Evolutionary conservation across 148 eudicot species (phyloP), one percentile per base, ranked within the genome.

Genomic region (Silene conica): DNA sequence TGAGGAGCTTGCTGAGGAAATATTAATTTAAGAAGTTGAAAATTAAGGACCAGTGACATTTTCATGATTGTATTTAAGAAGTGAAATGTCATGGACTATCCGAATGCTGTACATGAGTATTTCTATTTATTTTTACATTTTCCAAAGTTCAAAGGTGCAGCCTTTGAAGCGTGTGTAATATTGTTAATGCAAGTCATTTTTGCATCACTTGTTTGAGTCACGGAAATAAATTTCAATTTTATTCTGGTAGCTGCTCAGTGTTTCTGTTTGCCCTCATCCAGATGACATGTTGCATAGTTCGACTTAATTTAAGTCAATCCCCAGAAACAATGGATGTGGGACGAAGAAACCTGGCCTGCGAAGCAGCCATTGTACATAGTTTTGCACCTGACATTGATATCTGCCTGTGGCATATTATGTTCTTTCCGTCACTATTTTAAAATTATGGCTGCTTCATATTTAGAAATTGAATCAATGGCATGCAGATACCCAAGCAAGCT

Each of bases 1-100:
- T 85, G 13, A 87, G 97, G 80, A 86, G 83, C 84, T 70, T 89
- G 74, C 78, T 91, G 61, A 83, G 80, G 73, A 83, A 79, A 80
- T 93, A 88, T 77, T 93, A 41, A 73, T 21, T 60, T 13, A 21
- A 70, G 60, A 46, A 52, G 28, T n/a, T 50, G 7, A 55, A 23
- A 43, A 14, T 38, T 54, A 12, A 10, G 43, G 68, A 25, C 59
- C 25, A 21, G 13, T 64, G 57, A 62, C 26, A 52, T 54, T 16
- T 48, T 38, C 66, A 5, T 55, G 50, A 55, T 18, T 54, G 70
- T 57, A 48, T 19, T 28, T 46, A 57, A 18, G 25, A 21, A n/a
- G 34, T 28, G 69, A 50, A 67, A 67, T 67, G 55, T 67, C 70
- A 52, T 72, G 74, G 21, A 34, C 15, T 19, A 41, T 7, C 45